Conservation (phyloP, 2,329 filamentous ascomycete species). For the Phaeosphaeriaceae sp. region DNA sequence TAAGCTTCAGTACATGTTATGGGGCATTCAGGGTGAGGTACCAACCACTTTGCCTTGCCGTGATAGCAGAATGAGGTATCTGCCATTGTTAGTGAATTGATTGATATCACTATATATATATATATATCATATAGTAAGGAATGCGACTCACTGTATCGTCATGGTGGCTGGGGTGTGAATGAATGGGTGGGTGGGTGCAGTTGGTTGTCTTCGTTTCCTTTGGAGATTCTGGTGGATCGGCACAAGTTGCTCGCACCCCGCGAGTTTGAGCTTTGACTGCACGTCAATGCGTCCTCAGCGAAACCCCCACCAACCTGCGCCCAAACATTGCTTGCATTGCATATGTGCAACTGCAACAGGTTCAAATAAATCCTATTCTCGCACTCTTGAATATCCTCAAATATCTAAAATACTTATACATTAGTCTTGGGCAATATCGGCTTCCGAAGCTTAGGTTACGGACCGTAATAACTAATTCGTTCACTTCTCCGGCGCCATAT, state of each 20-base stretch:
- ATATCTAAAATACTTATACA: too few relatives aligned
- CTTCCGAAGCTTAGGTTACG: too few relatives aligned
- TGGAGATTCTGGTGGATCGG: slow-evolving; percentile 15
- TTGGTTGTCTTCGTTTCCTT: slow-evolving; percentile 10
- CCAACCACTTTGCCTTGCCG: slow-evolving; percentile 98
- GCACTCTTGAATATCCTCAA: too few relatives aligned
- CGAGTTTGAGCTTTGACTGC: slow-evolving; percentile 18
- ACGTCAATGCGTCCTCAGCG: slow-evolving; percentile 29
- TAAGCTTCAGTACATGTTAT: slow-evolving; percentile 38
- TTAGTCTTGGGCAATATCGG: too few relatives aligned
- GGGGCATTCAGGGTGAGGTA: slow-evolving; percentile 39
- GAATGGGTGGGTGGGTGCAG: slow-evolving; percentile 8
- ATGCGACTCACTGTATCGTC: slow-evolving; percentile 62
- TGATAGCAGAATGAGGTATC: slow-evolving; percentile 96
- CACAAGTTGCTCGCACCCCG: slow-evolving; percentile 21
- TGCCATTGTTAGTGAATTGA: slow-evolving; percentile 49
- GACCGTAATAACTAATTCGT: not conserved
- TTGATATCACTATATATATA: too few relatives aligned
- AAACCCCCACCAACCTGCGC: slow-evolving; percentile 9
- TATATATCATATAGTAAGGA: not conserved
- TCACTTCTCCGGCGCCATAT: too few relatives aligned
- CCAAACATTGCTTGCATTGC: not conserved
- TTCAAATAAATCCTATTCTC: too few relatives aligned
- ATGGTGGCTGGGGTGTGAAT: slow-evolving; percentile 45
- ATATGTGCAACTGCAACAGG: not conserved